Evolutionary conservation across 192 early-diverging fungal genomes (phyloP), one percentile per base, ranked within the genome.

Genomic region (Haplosporangium gracile): DNA sequence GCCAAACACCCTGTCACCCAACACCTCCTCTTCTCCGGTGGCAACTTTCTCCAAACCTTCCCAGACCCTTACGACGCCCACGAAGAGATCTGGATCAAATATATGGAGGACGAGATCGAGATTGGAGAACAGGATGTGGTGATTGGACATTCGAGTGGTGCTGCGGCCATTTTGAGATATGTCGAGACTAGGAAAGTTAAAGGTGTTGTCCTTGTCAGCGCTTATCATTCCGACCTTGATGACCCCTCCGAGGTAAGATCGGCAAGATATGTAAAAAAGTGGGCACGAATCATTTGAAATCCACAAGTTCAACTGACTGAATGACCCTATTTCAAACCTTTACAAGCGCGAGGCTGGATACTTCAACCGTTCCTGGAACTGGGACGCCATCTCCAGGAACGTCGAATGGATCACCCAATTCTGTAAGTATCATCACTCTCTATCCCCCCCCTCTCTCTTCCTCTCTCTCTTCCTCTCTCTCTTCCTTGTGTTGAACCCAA

Each of bases 151-250:
- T 82, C 79, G 45, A 88, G 76, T 57, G 88, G 88, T 5, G 88
- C 88, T 3, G 88, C 80, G 2, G 88, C 88, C 15, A 84, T 75
- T 38, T 38, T 84, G 49, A 76, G 88, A 15, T 89, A 87, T 71
- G 53, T 87, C 13, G 88, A 87, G 39, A 77, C 75, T 0, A 76
- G 82, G 15, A 82, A 83, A 36, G 85, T 89, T 6, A 71, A 71
- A 29, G 88, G 88, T 22, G 84, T 89, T 9, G 85, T 87, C 42
- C 85, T 89, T 69, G 88, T 83, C n/a, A 87, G 84, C 26, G 88
- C 84, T 16, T 89, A 89, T 69, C 81, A 87, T 26, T 82, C 88
- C 1, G 84, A 89, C 36, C 81, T 89, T 4, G 88, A 79, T 5
- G 85, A 87, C 45, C 45, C 68, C 13, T 78, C 79, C 6, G 88